Percentiles rank a stretch among this genome's conserved stretches.
phyloP scores from a whole-genome alignment of 2,329 filamentous ascomycete genomes.

The Paradendryphiella salina region DNA sequence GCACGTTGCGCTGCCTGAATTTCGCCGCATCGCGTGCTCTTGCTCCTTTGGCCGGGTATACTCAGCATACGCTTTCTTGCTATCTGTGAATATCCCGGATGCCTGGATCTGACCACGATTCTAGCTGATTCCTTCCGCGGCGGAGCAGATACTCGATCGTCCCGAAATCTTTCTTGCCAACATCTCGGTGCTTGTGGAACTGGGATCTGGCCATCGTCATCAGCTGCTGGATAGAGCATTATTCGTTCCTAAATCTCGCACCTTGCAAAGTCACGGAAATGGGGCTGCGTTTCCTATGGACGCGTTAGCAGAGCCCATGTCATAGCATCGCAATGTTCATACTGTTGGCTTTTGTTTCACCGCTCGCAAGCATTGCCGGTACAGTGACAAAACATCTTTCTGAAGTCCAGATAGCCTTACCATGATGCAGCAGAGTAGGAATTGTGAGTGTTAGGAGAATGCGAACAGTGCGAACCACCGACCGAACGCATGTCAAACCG shows the following conservation, averaged over 20 bases:
- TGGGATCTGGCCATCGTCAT: conserved; percentile 60
- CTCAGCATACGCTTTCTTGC: not conserved
- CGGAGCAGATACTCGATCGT: conserved; percentile 84
- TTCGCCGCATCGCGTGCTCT: not conserved
- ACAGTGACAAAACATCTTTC: conserved; percentile 81
- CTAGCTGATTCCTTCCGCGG: conserved; percentile 79
- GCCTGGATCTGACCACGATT: conserved; percentile 76
- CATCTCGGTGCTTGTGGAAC: conserved; percentile 69
- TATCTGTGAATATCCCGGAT: conserved; percentile 64
- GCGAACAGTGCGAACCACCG: conserved; percentile 1
- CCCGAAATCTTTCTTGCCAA: conserved; percentile 83
- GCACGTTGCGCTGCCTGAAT: conserved; percentile 10
- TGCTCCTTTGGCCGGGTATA: not conserved
- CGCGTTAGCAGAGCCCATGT: conserved; percentile 11
- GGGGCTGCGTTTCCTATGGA: conserved; percentile 57
- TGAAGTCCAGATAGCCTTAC: conserved; percentile 80
- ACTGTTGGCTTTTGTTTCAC: conserved; percentile 79
- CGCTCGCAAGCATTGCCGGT: conserved; percentile 81
- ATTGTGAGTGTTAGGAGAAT: not conserved
- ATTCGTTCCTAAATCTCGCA: conserved; percentile 34
- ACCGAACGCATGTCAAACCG: not conserved
- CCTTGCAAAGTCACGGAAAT: conserved; percentile 68
- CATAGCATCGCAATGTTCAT: conserved; percentile 31
- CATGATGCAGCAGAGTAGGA: conserved; percentile 26
- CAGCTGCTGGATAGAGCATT: conserved; percentile 1